Evolutionary conservation across 192 early-diverging fungal genomes (phyloP), one percentile per base, ranked within the genome.

Genomic region (Entophlyctis luteolus): DNA sequence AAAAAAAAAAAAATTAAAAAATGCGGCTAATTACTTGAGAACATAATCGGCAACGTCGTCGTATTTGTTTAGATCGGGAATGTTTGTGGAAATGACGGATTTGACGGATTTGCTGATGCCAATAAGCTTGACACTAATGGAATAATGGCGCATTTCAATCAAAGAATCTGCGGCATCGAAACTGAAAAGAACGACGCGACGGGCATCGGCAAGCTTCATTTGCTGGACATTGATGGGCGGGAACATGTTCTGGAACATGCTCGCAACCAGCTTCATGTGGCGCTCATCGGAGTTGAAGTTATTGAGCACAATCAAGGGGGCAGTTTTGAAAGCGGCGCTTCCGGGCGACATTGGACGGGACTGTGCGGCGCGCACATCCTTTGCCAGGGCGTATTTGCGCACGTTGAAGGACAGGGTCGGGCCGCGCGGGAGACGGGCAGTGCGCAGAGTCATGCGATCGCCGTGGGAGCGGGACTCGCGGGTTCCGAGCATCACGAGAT

Each of bases 221-320:
- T 92, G 65, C 66, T 91, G 85, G 23, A 96, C 90, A 75, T 95
- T 92, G 66, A 99, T 96, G 1, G 96, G 77, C 1, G 96, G 95
- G 70, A 96, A 95, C 88, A 99, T 85, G 74, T 95, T 96, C 65
- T 98, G 96, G 62, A 99, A 89, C 85, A 95, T 89, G 10, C 92
- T 90, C 1, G 88, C 88, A 88, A 98, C 90, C 42, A 99, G 79
- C 77, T 95, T 92, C 66, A 95, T 82, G 35, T 94, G 82, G 18
- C 89, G 89, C 27, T 77, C 79, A 62, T 87, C 82, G 39, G 79
- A 81, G 18, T 76, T 74, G 77, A 91, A 91, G 66, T 90, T 89
- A 77, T 93, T 93, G 32, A 93, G 68, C 4, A 93, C 91, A 28
- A 93, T 79, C 42, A 98, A 75, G 14, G 95, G 95, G 37, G 90